phyloP scores from a whole-genome alignment of 768 basidiomycete genomes.

The Amylocystis lapponica region DNA sequence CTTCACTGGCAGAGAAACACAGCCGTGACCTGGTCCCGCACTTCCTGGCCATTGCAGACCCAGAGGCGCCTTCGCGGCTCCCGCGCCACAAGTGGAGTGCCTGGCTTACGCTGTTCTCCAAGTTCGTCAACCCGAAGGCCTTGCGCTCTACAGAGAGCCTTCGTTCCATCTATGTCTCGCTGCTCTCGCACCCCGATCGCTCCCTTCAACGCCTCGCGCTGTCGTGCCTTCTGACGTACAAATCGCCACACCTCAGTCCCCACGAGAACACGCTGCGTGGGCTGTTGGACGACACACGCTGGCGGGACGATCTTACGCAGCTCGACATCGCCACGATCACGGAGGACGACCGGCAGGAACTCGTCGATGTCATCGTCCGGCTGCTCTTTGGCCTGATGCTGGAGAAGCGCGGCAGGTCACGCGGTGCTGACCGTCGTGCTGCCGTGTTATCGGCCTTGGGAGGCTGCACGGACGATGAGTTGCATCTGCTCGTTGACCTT shows the following conservation, averaged over 20 bases:
- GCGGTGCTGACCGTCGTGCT: conserved; percentile 61
- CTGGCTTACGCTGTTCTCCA: conserved; percentile 85
- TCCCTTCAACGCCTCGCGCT: conserved; percentile 70
- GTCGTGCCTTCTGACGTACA: conserved; percentile 79
- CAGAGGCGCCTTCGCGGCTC: conserved; percentile 37
- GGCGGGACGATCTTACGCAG: conserved; percentile 81
- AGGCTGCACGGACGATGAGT: conserved; percentile 66
- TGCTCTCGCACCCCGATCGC: conserved; percentile 82
- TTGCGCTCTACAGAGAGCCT: conserved; percentile 64
- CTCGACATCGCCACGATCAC: conserved; percentile 60
- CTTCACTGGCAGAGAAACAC: conserved; percentile 77
- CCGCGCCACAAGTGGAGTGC: conserved; percentile 57
- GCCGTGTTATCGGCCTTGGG: conserved; percentile 71
- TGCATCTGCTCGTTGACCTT: conserved; percentile 73
- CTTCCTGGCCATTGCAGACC: conserved; percentile 52
- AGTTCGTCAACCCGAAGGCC: conserved; percentile 91
- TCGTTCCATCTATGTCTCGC: conserved; percentile 57
- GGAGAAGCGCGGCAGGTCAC: conserved; percentile 64
- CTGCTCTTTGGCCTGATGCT: conserved; percentile 86
- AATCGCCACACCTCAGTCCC: conserved; percentile 45
- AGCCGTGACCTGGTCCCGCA: conserved; percentile 83
- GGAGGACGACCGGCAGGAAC: conserved; percentile 49
- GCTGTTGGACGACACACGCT: conserved; percentile 79
- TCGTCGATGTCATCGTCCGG: conserved; percentile 67
- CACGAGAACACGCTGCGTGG: conserved; percentile 61